Conservation (phyloP, 768 basidiomycete genomes). For the Cystoderma amianthinum region DNA sequence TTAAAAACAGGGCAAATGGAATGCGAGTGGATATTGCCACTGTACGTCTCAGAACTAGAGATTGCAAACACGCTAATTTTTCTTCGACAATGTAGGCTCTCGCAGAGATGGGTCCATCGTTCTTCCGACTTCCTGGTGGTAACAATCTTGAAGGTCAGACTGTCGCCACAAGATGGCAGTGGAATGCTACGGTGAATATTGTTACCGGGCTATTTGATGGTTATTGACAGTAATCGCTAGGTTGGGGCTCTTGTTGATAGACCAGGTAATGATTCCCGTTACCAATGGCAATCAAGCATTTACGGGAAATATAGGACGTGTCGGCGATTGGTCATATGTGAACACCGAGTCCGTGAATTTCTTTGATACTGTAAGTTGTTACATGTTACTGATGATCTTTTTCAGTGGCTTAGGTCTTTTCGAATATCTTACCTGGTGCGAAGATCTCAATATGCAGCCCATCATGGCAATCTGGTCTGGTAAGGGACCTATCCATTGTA, state of each 20-base stretch:
- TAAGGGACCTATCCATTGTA: background rate
- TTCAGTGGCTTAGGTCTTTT: no score
- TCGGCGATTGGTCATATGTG: constrained; percentile 55
- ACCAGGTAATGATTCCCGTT: constrained; percentile 15
- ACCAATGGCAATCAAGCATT: background rate
- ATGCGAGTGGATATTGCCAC: constrained; percentile 56
- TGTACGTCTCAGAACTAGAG: no score
- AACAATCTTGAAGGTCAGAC: constrained; percentile 64
- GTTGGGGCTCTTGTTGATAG: constrained; percentile 45
- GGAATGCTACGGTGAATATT: constrained; percentile 46
- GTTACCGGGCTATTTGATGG: background rate
- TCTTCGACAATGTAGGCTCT: constrained; percentile 45
- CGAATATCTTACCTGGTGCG: no score
- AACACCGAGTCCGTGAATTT: no score
- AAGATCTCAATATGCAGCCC: no score
- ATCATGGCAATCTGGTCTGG: constrained; percentile 65
- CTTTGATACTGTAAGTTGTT: no score
- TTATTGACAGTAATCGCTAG: constrained; percentile 6
- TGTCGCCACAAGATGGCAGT: constrained; percentile 50
- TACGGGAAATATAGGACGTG: no score
- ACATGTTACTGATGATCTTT: no score
- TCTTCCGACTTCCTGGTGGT: constrained; percentile 66
- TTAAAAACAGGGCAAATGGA: constrained; percentile 53
- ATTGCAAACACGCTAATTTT: no score
- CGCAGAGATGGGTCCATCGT: constrained; percentile 47